phyloP scores from a whole-genome alignment of 2,329 filamentous ascomycete species.

The Cladophialophora psammophila region DNA sequence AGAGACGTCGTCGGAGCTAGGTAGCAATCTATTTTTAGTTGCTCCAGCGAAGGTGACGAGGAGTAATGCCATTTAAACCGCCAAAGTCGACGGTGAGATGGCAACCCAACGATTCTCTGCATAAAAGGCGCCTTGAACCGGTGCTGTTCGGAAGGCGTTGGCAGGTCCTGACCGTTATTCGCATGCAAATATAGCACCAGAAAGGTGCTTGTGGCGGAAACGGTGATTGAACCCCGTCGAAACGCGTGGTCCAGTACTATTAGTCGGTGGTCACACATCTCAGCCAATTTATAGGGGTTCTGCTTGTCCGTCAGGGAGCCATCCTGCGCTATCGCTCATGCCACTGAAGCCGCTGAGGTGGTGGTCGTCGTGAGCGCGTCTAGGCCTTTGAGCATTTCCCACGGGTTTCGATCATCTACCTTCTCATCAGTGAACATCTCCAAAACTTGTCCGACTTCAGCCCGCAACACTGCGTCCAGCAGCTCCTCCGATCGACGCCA shows the following conservation, averaged over 20 bases:
- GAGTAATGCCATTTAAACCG: no score
- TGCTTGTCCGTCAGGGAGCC: background rate
- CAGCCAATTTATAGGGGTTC: background rate
- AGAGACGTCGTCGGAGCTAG: no score
- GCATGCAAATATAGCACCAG: background rate
- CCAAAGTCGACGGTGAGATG: no score
- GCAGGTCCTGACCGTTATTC: background rate
- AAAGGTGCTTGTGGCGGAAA: background rate
- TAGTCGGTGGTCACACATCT: conserved; percentile 16
- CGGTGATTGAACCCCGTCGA: background rate
- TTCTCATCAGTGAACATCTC: conserved; percentile 31
- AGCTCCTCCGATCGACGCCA: conserved; percentile 38
- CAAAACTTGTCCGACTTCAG: conserved; percentile 27
- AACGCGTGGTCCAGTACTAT: no score
- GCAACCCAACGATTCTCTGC: no score
- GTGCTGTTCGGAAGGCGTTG: no score
- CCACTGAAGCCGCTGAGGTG: conserved; percentile 1
- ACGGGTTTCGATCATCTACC: conserved; percentile 27
- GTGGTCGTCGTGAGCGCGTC: conserved; percentile 12
- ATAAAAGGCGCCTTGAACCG: no score
- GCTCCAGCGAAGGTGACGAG: no score
- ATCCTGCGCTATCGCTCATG: background rate
- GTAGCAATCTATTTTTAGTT: no score
- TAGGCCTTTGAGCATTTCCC: conserved; percentile 25
- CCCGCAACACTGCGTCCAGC: conserved; percentile 33